Evolutionary conservation across 805 yeast species (phyloP).

Genomic region (Ascoidea asiatica): DNA sequence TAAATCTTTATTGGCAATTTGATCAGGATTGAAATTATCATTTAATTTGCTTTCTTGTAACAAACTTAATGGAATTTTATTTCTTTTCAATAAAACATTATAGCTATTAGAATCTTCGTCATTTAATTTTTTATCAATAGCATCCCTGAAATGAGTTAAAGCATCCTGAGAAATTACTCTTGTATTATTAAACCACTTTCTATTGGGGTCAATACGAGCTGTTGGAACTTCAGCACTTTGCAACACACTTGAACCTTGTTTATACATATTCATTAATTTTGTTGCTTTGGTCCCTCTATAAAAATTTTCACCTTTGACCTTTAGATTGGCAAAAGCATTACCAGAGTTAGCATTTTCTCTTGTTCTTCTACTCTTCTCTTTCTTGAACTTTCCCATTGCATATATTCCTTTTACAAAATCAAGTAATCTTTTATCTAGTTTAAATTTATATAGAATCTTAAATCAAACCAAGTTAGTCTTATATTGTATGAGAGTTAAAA

Average conservation of each 20-base stretch:
- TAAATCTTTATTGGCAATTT: conserved; percentile 40
- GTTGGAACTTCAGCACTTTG: conserved; percentile 80
- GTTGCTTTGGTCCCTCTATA: conserved; percentile 91
- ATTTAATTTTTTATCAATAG: conserved; percentile 72
- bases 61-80: conserved; percentile 90
- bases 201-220: conserved; percentile 91
- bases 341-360: conserved; percentile 54
- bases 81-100: conserved; percentile 76
- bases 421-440: too few species aligned
- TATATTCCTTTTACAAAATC: too few species aligned
- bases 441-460: too few species aligned
- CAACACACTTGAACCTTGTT: conserved; percentile 82
- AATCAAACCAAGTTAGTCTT: too few species aligned
- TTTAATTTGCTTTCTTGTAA: conserved; percentile 58
- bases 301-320: conserved; percentile 94
- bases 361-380: conserved; percentile 75
- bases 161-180: conserved; percentile 98
- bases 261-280: conserved; percentile 83
- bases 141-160: conserved; percentile 83
- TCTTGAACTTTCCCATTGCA: conserved; percentile 96
- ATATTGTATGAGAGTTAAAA: too few species aligned
- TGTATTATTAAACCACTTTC: conserved; percentile 96
- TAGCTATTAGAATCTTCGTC: conserved; percentile 42
- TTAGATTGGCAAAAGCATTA: conserved; percentile 61
- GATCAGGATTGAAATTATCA: conserved; percentile 22